Evolutionary conservation across 257 asterid species (phyloP), one percentile per base, ranked within the genome.

Genomic region (Phtheirospermum japonicum): DNA sequence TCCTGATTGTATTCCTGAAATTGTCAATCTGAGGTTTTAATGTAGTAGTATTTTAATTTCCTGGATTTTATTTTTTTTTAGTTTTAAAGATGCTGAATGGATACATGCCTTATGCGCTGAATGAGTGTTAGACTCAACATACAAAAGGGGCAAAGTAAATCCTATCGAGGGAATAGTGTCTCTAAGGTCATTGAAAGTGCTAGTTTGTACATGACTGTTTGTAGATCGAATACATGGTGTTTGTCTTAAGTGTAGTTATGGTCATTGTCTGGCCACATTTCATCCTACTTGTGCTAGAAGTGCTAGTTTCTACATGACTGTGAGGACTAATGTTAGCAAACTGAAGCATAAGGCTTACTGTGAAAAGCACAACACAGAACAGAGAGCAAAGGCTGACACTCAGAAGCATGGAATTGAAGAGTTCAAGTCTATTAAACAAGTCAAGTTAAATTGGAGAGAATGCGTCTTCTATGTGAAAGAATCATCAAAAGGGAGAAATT

Each of bases 281-380:
- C 99, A 93, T 77, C 96, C 97, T 57, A 82, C 85, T 65, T 93
- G 99, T 82, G 99, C 96, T 69, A 89, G 96, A 70, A 89, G 95
- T 82, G 86, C 97, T 72, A 95, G 88, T 70, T 89, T 85, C 82
- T 84, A 78, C 81, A 85, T 93, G 96, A 85, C 64, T 33, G 80
- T 75, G 66, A 79, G 88, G 64, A 81, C 84, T 60, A 75, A 37
- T 70, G 95, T 95, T 71, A 90, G 93, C 82, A 87, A 87, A 80
- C 64, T 89, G 83, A 96, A 89, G 71, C 95, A 82, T 53, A 93
- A 93, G 84, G 96, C 97, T 30, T 93, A 93, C 73, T 93, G 99
- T 68, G 97, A 80, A 73, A 89, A 82, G 74, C 99, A 93, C n/a
- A n/a, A n/a, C n/a, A n/a, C n/a, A n/a, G n/a, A n/a, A n/a, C n/a